Percentiles rank a stretch among this genome's conserved stretches.
Evolutionary conservation across 2,329 filamentous ascomycete species (phyloP).

Genomic region (Claviceps sp.): DNA sequence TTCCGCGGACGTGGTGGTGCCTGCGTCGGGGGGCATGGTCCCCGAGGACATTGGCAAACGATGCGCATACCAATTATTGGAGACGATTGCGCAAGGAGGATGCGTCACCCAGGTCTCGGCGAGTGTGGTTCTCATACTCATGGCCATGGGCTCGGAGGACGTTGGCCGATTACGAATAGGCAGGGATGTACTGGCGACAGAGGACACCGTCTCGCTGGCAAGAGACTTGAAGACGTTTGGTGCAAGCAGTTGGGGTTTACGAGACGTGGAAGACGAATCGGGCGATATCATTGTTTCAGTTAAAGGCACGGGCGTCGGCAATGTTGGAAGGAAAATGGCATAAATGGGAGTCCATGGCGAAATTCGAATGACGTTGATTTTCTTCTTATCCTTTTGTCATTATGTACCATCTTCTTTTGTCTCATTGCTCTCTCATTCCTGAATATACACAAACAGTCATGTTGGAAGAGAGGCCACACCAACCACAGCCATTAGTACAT

Average conservation of each 20-base stretch:
- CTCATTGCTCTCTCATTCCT: not conserved
- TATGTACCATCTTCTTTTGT: not conserved
- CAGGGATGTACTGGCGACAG: conserved; percentile 65
- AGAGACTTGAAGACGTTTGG: conserved; percentile 83
- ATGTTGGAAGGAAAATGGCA: conserved; percentile 81
- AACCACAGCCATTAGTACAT: not conserved
- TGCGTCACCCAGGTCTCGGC: conserved; percentile 63
- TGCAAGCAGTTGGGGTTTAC: conserved; percentile 77
- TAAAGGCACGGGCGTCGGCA: conserved; percentile 86
- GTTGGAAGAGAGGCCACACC: too few relatives aligned
- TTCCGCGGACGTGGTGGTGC: conserved; percentile 68
- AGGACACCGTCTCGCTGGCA: conserved; percentile 66
- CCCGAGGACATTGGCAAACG: conserved; percentile 83
- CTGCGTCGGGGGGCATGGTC: conserved; percentile 65
- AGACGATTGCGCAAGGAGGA: conserved; percentile 69
- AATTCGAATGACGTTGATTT: not conserved
- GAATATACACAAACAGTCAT: not conserved
- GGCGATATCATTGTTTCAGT: conserved; percentile 76
- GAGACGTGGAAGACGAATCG: conserved; percentile 55
- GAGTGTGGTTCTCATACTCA: conserved; percentile 66
- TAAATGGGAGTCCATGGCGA: conserved; percentile 19
- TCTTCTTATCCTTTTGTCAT: not conserved
- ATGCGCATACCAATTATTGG: conserved; percentile 80
- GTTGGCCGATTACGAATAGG: conserved; percentile 77
- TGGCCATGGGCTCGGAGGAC: conserved; percentile 97